Evolutionary conservation across 805 yeast genomes (phyloP).

Genomic region (Ogataea zsoltii): DNA sequence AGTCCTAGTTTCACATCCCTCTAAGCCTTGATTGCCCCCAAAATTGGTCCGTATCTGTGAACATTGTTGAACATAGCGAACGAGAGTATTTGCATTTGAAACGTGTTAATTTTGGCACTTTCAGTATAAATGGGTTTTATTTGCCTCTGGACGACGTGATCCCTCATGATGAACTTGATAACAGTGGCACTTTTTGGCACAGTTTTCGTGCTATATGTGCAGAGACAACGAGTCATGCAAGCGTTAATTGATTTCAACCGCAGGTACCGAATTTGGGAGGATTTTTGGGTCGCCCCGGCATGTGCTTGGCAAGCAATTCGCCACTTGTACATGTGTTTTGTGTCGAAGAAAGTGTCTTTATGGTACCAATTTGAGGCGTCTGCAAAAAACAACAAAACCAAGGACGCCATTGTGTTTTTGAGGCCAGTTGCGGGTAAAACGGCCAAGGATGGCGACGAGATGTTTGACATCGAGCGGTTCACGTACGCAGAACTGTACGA

Average conservation of each 20-base stretch:
- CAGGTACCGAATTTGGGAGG: slow-evolving; percentile 49
- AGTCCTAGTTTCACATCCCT: too few species aligned
- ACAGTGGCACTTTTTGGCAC: not conserved
- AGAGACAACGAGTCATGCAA: not conserved
- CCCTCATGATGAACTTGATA: too few species aligned
- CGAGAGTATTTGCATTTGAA: too few species aligned
- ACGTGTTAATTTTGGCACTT: too few species aligned
- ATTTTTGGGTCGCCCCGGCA: slow-evolving; percentile 49
- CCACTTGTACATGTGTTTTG: slow-evolving; percentile 38
- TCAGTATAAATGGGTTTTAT: too few species aligned
- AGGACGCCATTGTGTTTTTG: slow-evolving; percentile 64
- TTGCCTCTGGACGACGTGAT: too few species aligned
- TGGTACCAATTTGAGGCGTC: slow-evolving; percentile 70
- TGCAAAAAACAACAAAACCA: slow-evolving; percentile 50
- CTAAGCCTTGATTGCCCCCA: too few species aligned
- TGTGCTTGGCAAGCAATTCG: slow-evolving; percentile 42
- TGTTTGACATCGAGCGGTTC: slow-evolving; percentile 59
- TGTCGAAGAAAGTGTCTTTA: slow-evolving; percentile 50
- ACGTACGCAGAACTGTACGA: slow-evolving; percentile 72
- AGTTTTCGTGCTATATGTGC: not conserved
- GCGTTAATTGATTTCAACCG: slow-evolving; percentile 35
- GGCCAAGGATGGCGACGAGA: slow-evolving; percentile 48
- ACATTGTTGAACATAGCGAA: too few species aligned
- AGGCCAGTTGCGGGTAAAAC: slow-evolving; percentile 43
- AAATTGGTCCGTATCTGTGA: too few species aligned